Conservation (phyloP, 2,329 filamentous ascomycete species). For the Monosporascus sp. region DNA sequence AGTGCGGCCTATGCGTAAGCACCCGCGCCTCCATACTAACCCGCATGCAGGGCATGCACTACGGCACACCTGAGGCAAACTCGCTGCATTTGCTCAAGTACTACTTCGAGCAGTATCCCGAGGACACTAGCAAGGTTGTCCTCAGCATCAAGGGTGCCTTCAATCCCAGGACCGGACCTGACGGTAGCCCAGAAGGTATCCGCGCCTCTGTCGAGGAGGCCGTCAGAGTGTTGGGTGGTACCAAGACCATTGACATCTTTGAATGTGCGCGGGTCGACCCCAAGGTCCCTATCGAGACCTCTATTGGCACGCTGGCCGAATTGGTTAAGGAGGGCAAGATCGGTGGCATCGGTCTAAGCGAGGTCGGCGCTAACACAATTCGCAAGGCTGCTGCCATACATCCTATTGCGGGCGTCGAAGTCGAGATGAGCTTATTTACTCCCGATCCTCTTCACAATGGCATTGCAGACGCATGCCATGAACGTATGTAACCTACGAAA, state of each 20-base stretch:
- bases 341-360: slow-evolving; percentile 36
- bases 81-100: slow-evolving; percentile 46
- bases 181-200: slow-evolving; percentile 43
- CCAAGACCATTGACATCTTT: slow-evolving; percentile 49
- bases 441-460: slow-evolving; percentile 37
- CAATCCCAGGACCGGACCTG: slow-evolving; percentile 18
- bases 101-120: slow-evolving; percentile 53
- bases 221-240: slow-evolving; percentile 33
- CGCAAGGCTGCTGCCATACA: slow-evolving; percentile 31
- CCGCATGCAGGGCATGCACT: slow-evolving; percentile 29
- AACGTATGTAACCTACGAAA: slow-evolving; percentile 29
- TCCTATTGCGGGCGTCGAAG: slow-evolving; percentile 38
- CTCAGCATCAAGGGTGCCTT: slow-evolving; percentile 51
- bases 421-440: slow-evolving; percentile 38
- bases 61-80: slow-evolving; percentile 46
- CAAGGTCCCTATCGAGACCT: slow-evolving; percentile 39
- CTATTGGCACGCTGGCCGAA: slow-evolving; percentile 19
- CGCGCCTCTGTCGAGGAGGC: slow-evolving; percentile 47
- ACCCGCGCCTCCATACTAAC: neutral
- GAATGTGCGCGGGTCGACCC: slow-evolving; percentile 38
- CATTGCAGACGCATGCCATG: slow-evolving; percentile 33
- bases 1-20: neutral
- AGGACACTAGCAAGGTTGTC: slow-evolving; percentile 50
- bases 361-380: slow-evolving; percentile 36
- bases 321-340: slow-evolving; percentile 35